These are phyloP conservation scores for Diaporthe australafricana DNA, from an alignment of 2,329 filamentous ascomycete genomes.

Conservation along the genomic window DNA sequence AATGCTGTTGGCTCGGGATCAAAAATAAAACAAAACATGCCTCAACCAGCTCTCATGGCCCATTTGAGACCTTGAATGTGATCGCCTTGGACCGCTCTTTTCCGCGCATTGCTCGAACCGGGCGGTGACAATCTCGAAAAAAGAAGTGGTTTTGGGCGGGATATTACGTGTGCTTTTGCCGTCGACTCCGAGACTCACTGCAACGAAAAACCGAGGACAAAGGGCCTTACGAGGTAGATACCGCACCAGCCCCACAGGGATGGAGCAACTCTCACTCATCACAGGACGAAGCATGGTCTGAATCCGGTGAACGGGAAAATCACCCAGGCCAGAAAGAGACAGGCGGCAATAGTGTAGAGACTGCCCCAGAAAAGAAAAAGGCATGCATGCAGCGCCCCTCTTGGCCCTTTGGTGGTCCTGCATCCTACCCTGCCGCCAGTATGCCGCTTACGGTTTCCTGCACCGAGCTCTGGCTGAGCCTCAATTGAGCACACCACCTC, in stretches of 20 bases:
- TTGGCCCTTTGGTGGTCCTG: constrained; percentile 11
- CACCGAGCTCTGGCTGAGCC: constrained; percentile 15
- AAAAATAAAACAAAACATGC: constrained; percentile 25
- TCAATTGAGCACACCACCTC: constrained; percentile 16
- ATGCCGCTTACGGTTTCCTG: constrained; percentile 10
- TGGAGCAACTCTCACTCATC: not conserved
- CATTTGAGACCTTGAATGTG: not conserved
- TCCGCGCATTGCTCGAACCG: too few species aligned
- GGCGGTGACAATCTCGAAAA: too few species aligned
- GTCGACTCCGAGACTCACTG: not conserved
- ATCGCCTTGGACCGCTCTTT: not conserved
- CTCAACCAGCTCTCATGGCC: constrained; percentile 10
- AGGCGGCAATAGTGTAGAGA: not conserved
- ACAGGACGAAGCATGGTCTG: not conserved
- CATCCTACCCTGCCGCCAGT: constrained; percentile 10
- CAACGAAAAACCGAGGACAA: not conserved
- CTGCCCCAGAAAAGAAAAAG: not conserved
- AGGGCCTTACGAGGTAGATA: not conserved
- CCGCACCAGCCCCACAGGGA: not conserved
- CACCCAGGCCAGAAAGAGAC: not conserved
- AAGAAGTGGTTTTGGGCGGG: not conserved
- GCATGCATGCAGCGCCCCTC: not conserved
- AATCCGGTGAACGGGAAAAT: not conserved
- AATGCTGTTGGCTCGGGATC: not conserved
- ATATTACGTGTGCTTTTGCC: not conserved